phyloP scores from a whole-genome alignment of 1,284 basidiomycete species.

The Heterobasidion irregulare region DNA sequence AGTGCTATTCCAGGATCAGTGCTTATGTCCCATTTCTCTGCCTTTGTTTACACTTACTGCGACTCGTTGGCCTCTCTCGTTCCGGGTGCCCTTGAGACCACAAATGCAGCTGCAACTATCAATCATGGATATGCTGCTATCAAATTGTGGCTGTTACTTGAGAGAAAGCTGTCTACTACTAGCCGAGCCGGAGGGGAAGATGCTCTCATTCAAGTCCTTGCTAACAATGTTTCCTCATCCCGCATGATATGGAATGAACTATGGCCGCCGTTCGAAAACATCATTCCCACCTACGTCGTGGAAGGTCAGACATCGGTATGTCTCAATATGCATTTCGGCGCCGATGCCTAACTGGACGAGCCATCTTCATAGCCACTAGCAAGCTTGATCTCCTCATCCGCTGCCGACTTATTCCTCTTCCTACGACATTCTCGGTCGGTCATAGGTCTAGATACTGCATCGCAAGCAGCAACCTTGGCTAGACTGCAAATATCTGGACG shows the following conservation, averaged over 20 bases:
- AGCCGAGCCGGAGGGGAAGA: not conserved
- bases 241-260: slow-evolving; percentile 61
- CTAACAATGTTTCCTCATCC: slow-evolving; percentile 25
- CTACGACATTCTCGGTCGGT: slow-evolving; percentile 45
- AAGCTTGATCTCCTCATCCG: slow-evolving; percentile 46
- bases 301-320: slow-evolving; percentile 44
- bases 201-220: not conserved
- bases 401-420: slow-evolving; percentile 59
- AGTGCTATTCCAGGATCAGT: slow-evolving; percentile 29
- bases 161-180: slow-evolving; percentile 7
- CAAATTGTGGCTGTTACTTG: slow-evolving; percentile 61
- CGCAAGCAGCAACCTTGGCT: slow-evolving; percentile 39
- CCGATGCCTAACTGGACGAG: too few species aligned
- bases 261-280: slow-evolving; percentile 57
- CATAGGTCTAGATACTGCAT: slow-evolving; percentile 43
- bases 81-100: not conserved
- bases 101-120: slow-evolving; percentile 36
- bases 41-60: slow-evolving; percentile 41
- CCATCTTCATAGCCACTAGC: slow-evolving; percentile 39
- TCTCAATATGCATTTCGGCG: too few species aligned
- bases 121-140: slow-evolving; percentile 60
- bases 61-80: slow-evolving; percentile 23
- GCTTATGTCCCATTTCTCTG: slow-evolving; percentile 39
- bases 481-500: slow-evolving; percentile 26
- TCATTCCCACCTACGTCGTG: slow-evolving; percentile 39